A percentile compares a stretch with the other conserved stretches of the same genome.
Conservation (phyloP, 2,329 filamentous ascomycete species). For the Ophiosphaerella narmari region DNA sequence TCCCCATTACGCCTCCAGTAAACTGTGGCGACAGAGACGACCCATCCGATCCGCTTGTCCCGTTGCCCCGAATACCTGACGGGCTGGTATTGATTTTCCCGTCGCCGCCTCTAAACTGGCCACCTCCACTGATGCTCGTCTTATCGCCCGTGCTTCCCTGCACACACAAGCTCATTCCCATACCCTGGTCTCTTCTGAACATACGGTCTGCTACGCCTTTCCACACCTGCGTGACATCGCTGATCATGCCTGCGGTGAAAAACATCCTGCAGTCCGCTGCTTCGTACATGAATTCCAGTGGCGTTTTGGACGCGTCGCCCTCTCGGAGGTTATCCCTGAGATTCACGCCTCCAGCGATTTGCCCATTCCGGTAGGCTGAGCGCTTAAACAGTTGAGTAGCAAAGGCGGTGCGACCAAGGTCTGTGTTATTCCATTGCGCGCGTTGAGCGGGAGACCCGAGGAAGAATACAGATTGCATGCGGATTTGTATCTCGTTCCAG, state of each 20-base stretch:
- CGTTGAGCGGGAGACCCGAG: slow-evolving; percentile 38
- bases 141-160: slow-evolving; percentile 35
- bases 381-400: slow-evolving; percentile 41
- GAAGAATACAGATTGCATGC: slow-evolving; percentile 37
- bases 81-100: slow-evolving; percentile 12
- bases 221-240: slow-evolving; percentile 45
- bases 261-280: slow-evolving; percentile 49
- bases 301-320: slow-evolving; percentile 43
- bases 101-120: slow-evolving; percentile 35
- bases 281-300: slow-evolving; percentile 49
- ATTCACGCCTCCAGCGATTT: slow-evolving; percentile 39
- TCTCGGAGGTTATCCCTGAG: slow-evolving; percentile 46
- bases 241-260: slow-evolving; percentile 44
- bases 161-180: slow-evolving; percentile 27
- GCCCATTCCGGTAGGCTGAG: slow-evolving; percentile 27
- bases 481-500: slow-evolving; percentile 40
- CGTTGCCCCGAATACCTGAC: neutral
- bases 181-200: slow-evolving; percentile 31
- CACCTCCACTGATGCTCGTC: slow-evolving; percentile 36
- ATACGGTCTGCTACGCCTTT: slow-evolving; percentile 42
- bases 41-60: neutral
- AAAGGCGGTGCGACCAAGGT: slow-evolving; percentile 39
- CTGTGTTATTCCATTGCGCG: slow-evolving; percentile 32
- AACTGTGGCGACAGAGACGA: slow-evolving; percentile 1
- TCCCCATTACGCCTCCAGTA: slow-evolving; percentile 1